Evolutionary conservation across 352 stramenopile species (phyloP), one percentile per base, ranked within the genome.

Genomic region (Pythium periplocum): DNA sequence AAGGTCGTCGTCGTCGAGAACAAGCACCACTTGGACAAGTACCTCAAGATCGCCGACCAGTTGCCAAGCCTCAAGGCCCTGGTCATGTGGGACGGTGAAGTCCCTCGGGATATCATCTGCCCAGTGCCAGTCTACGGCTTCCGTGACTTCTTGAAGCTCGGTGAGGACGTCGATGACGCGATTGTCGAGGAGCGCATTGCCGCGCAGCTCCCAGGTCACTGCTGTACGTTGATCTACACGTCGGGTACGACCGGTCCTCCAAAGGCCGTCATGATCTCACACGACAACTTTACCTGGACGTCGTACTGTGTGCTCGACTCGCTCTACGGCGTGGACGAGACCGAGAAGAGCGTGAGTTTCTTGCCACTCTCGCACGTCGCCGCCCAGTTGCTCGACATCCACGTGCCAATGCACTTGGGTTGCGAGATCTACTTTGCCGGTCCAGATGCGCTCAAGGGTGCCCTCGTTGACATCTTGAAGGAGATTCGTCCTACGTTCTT

Each of bases 171-270:
- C 36, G 45, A 64, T 2, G 57, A 66, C n/a, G 42, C 33, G 17
- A 17, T 61, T 32, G 52, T 90, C 0, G 49, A 81, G 12, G 42
- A 51, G 47, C 72, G 75, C 45, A 86, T 87, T 48, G 45, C 42
- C 17, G 62, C 59, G 4, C 74, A 86, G 61, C 61, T 59, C 39
- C 75, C 78, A 26, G 75, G 73, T 17, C 71, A 89, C 57, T 89
- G 83, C 63, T 81, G 72, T 46, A 90, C 84, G 41, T 66, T 97
- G 30, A 95, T 97, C 58, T 98, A 97, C 75, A 97, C 88, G 33
- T 96, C 82, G 2, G 92, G 92, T 37, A 86, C 78, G 34, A 89
- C 78, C 4, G 78, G 78, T 10, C 64, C 68, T 30, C 69, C 78
- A 11, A 89, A 89, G 62, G 78, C 66, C 56, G 78, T 86, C 39